These are phyloP conservation scores for Xylaria longipes DNA, from an alignment of 495 filamentous ascomycete species.

Conservation along the genomic window DNA sequence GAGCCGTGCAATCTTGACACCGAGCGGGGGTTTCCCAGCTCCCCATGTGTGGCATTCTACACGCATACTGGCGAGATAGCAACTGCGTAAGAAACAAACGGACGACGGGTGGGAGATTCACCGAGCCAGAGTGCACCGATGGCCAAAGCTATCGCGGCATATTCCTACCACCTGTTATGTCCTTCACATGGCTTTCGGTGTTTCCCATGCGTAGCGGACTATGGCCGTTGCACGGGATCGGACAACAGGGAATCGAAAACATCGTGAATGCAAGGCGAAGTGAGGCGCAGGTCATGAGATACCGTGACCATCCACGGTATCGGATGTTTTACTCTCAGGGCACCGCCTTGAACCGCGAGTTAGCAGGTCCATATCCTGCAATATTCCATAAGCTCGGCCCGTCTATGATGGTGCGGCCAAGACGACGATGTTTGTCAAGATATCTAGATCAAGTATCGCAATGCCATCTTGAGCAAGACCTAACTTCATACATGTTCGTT, in stretches of 20 bases:
- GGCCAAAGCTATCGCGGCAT: background rate
- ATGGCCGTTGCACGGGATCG: background rate
- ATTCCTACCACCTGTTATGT: background rate
- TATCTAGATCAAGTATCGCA: background rate
- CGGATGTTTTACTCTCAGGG: background rate
- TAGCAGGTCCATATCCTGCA: background rate
- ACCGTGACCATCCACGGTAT: background rate
- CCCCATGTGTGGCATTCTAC: background rate
- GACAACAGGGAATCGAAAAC: background rate
- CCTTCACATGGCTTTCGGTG: background rate
- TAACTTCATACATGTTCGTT: background rate
- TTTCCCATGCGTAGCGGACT: background rate
- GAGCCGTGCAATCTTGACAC: background rate
- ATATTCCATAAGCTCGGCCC: background rate
- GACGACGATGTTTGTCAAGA: background rate
- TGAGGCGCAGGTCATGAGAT: background rate
- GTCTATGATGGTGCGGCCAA: background rate
- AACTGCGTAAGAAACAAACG: background rate
- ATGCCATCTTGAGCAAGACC: background rate
- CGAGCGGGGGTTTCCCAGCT: background rate
- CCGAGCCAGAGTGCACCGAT: background rate
- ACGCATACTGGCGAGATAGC: background rate
- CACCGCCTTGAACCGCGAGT: background rate
- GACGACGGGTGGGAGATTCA: too few species aligned
- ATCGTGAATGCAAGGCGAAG: background rate